Percentiles rank a stretch among this genome's conserved stretches.
Conservation (phyloP, 371 early-diverging fungal species). For the Apophysomyces ossiformis region DNA sequence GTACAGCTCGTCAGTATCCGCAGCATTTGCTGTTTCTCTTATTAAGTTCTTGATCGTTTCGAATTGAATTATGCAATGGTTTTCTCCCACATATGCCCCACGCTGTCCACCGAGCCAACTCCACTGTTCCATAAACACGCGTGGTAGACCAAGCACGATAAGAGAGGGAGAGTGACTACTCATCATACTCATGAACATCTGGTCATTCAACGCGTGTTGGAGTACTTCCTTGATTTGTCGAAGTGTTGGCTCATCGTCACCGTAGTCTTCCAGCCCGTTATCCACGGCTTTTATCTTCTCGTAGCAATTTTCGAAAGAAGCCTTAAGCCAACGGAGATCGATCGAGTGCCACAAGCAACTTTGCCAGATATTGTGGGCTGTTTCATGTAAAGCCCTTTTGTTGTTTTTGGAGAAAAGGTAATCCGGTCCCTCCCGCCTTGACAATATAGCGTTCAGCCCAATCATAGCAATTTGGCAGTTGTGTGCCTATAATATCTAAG, state of each 20-base stretch:
- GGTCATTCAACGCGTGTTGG: slow-evolving; percentile 33
- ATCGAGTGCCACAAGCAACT: slow-evolving; percentile 69
- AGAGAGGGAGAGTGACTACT: slow-evolving; percentile 37
- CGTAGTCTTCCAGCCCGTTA: slow-evolving; percentile 36
- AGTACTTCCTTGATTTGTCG: slow-evolving; percentile 34
- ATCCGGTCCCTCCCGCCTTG: slow-evolving; percentile 65
- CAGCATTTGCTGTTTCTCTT: slow-evolving; percentile 14
- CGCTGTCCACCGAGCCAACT: slow-evolving; percentile 29
- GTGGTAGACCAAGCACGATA: slow-evolving; percentile 41
- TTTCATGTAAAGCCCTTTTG: slow-evolving; percentile 53
- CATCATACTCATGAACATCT: slow-evolving; percentile 40
- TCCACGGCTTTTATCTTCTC: slow-evolving; percentile 25
- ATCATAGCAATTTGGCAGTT: slow-evolving; percentile 70
- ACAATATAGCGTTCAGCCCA: slow-evolving; percentile 68
- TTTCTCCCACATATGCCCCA: slow-evolving; percentile 24
- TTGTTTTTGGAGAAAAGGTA: slow-evolving; percentile 74
- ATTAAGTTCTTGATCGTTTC: slow-evolving; percentile 18
- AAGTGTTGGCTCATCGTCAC: slow-evolving; percentile 43
- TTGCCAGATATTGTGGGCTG: slow-evolving; percentile 65
- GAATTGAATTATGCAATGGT: slow-evolving; percentile 22
- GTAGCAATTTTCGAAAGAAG: slow-evolving; percentile 28
- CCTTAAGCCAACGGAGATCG: slow-evolving; percentile 19
- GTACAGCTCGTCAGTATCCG: slow-evolving; percentile 19
- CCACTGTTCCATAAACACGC: slow-evolving; percentile 31
- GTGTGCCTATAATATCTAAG: slow-evolving; percentile 38